These are phyloP conservation scores for Sesbania bispinosa DNA, from an alignment of 306 rosid genomes.

Conservation along the genomic window DNA sequence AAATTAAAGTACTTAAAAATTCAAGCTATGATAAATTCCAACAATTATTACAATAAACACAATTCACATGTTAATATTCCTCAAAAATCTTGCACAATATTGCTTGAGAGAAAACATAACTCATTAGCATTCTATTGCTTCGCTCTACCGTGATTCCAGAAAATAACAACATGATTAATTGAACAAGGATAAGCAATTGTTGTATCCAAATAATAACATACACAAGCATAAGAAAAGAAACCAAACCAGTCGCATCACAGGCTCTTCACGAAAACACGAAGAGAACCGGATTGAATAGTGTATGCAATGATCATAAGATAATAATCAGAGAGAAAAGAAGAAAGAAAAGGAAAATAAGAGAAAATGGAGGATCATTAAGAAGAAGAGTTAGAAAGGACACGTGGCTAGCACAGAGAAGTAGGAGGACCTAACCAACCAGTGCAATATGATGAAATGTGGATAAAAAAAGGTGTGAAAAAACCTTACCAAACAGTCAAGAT, in stretches of 20 bases:
- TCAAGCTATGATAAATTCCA: background rate
- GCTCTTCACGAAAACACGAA: background rate
- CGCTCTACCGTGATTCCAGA: background rate
- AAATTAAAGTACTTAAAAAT: background rate
- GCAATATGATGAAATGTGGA: background rate
- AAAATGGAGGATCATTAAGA: constrained; percentile 21
- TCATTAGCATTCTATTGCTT: background rate
- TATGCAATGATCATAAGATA: background rate
- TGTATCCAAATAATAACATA: background rate
- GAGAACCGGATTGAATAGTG: background rate
- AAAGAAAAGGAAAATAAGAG: background rate
- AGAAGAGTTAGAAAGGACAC: constrained; percentile 16
- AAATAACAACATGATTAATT: background rate
- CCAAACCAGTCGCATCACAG: background rate
- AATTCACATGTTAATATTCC: background rate
- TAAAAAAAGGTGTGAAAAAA: background rate
- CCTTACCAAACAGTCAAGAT: background rate
- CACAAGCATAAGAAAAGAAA: background rate
- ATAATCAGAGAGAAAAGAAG: background rate
- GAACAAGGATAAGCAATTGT: background rate
- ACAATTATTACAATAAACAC: background rate
- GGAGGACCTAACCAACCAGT: background rate
- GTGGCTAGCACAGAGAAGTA: constrained; percentile 21
- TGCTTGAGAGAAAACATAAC: background rate
- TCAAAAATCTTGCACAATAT: background rate